Percentiles rank a stretch among this genome's conserved stretches.
phyloP scores from a whole-genome alignment of 176 grass and related monocot species.

The Urochloa ruziziensis region DNA sequence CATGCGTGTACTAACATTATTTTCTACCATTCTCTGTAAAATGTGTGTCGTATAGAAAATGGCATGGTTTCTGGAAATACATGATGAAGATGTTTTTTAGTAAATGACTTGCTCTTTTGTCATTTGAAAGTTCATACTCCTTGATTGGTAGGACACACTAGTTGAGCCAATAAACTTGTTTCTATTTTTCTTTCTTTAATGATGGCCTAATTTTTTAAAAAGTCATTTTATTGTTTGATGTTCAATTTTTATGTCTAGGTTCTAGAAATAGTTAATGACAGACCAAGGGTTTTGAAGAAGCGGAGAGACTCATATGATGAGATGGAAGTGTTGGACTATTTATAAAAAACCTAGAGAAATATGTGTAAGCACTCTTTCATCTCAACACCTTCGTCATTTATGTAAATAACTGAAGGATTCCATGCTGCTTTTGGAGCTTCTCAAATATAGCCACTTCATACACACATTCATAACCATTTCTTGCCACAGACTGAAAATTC shows the following conservation, averaged over 20 bases:
- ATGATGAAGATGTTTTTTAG: background rate
- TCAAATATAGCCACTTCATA: background rate
- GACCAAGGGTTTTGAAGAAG: constrained; percentile 69
- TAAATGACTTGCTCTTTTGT: background rate
- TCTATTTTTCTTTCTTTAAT: background rate
- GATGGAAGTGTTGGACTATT: constrained; percentile 63
- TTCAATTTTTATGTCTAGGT: constrained; percentile 53
- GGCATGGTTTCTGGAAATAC: background rate
- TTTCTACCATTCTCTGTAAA: background rate
- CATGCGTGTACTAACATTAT: background rate
- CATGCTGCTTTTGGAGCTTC: background rate
- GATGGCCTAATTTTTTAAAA: background rate
- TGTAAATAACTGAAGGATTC: background rate
- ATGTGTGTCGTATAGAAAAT: background rate
- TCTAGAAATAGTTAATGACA: constrained; percentile 86
- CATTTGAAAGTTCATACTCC: background rate
- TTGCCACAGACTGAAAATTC: background rate
- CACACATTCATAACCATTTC: background rate
- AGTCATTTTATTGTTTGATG: background rate
- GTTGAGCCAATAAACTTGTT: background rate
- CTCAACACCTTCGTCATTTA: background rate
- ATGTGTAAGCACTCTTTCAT: constrained; percentile 35
- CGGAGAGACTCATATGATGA: constrained; percentile 46
- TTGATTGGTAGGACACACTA: background rate
- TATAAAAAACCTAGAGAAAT: constrained; percentile 42